Conservation (phyloP, 805 yeast species). For the Yamadazyma ubonensis region DNA sequence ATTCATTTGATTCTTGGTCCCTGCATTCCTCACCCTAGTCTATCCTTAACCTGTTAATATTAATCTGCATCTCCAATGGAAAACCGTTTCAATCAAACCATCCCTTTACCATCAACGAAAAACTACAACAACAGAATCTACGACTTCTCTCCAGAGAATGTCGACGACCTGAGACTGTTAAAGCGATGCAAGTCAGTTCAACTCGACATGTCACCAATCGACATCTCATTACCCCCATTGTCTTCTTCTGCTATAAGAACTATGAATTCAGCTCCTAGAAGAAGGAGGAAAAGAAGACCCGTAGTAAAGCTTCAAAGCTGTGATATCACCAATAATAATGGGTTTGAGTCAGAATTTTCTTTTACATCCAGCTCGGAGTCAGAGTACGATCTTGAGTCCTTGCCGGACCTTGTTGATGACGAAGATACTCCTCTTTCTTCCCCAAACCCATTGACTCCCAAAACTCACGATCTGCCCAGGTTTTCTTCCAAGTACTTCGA, state of each 20-base stretch:
- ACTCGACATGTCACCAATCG: conserved; percentile 6
- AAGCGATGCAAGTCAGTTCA: conserved; percentile 19
- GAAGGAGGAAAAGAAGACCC: conserved; percentile 13
- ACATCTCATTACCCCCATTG: neutral
- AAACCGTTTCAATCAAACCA: conserved; percentile 18
- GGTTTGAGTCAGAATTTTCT: conserved; percentile 13
- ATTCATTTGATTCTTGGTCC: conserved; percentile 14
- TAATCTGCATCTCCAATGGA: conserved; percentile 9
- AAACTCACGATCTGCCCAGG: neutral
- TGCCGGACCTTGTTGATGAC: conserved; percentile 38
- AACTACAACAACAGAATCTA: conserved; percentile 23
- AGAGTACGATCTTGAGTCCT: conserved; percentile 34
- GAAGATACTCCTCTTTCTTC: conserved; percentile 14
- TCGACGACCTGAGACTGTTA: conserved; percentile 9
- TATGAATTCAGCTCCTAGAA: conserved; percentile 7
- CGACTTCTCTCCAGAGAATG: conserved; percentile 19
- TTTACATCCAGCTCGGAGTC: conserved; percentile 18
- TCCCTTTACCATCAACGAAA: conserved; percentile 25
- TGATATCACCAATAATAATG: neutral
- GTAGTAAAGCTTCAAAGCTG: conserved; percentile 6
- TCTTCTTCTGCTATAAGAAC: conserved; percentile 11
- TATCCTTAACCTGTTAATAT: conserved; percentile 17
- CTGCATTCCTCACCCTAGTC: conserved; percentile 24
- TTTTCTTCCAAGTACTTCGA: conserved; percentile 10
- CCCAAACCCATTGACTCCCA: conserved; percentile 12